phyloP scores from a whole-genome alignment of 2,329 filamentous ascomycete species.

The Talaromyces sp. region DNA sequence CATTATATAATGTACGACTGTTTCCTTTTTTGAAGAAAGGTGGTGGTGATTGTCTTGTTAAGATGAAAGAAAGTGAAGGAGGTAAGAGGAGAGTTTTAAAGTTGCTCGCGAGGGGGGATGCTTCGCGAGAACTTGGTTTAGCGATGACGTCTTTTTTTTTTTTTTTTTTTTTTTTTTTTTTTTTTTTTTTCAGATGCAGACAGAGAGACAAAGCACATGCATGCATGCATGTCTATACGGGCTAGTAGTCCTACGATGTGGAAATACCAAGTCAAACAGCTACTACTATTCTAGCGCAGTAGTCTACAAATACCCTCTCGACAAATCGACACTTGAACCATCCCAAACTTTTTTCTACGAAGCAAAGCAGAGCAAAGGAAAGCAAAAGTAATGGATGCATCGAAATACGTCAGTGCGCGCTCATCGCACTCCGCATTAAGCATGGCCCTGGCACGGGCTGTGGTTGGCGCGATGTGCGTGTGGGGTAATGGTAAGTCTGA shows the following conservation, averaged over 20 bases:
- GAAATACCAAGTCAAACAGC: too few species aligned
- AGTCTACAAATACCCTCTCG: too few species aligned
- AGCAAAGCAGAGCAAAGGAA: too few species aligned
- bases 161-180: neutral
- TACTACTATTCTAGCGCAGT: too few species aligned
- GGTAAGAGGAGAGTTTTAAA: neutral
- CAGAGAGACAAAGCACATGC: too few species aligned
- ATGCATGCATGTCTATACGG: too few species aligned
- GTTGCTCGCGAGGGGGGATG: neutral
- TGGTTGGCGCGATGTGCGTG: neutral
- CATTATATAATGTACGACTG: conserved; percentile 4
- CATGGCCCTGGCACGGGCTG: neutral
- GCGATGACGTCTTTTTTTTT: neutral
- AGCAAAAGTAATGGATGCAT: too few species aligned
- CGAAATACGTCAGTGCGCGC: neutral
- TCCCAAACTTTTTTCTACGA: too few species aligned
- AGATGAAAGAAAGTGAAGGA: neutral
- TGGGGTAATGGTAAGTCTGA: neutral
- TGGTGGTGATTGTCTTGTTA: neutral
- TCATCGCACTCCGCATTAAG: neutral
- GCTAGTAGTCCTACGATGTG: too few species aligned
- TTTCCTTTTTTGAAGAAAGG: neutral
- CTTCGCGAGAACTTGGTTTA: neutral
- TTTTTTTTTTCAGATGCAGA: too few species aligned
- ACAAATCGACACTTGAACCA: too few species aligned